A percentile compares a stretch with the other conserved stretches of the same genome.
Conservation (phyloP, 257 asterid genomes). For the Forsythia viridissima region DNA sequence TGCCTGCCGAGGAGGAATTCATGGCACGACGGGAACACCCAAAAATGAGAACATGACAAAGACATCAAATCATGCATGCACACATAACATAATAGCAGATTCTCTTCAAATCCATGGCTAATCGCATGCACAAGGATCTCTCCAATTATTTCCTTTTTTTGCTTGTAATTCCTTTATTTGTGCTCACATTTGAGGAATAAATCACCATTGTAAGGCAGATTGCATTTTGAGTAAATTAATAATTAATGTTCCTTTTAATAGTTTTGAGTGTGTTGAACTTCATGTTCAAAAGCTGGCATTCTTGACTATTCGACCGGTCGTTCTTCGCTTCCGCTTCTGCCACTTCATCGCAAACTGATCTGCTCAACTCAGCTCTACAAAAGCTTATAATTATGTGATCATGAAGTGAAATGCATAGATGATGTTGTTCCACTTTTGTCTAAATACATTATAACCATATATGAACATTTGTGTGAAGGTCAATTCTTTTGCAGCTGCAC, state of each 20-base stretch:
- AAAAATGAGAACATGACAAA: too few species aligned
- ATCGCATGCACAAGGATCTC: not conserved
- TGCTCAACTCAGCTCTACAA: not conserved
- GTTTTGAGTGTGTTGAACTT: too few species aligned
- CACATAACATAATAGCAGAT: not conserved
- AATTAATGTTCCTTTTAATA: too few species aligned
- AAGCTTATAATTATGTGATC: not conserved
- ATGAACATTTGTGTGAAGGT: not conserved
- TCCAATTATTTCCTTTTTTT: not conserved
- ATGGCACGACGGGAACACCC: too few species aligned
- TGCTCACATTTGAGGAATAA: too few species aligned
- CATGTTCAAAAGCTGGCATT: too few species aligned
- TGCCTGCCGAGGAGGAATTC: too few species aligned
- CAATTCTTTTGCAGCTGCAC: not conserved
- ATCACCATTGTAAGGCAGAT: too few species aligned
- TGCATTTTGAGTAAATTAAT: too few species aligned
- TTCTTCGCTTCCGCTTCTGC: too few species aligned
- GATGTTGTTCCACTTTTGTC: not conserved
- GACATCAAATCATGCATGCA: not conserved
- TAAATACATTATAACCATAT: not conserved
- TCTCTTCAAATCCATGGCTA: not conserved
- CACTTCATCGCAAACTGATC: too few species aligned
- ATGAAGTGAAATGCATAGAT: not conserved
- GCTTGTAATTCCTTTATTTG: not conserved
- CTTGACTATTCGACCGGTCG: too few species aligned